Evolutionary conservation across 2,329 filamentous ascomycete genomes (phyloP).

Genomic region (Pseudocercospora macadamiae): DNA sequence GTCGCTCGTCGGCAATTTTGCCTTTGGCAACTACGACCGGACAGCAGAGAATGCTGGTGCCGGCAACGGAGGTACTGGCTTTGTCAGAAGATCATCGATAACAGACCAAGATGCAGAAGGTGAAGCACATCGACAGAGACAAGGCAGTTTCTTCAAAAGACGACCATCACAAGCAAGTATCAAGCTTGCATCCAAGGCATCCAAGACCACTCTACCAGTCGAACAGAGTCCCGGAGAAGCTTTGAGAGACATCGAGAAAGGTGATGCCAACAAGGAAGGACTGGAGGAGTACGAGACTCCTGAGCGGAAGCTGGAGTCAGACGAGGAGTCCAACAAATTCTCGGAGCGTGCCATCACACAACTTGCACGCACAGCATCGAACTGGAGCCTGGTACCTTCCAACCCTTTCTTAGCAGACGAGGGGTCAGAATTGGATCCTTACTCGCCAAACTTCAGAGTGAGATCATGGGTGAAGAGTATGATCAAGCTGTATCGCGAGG

Average conservation of each 20-base stretch:
- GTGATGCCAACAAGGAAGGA: constrained; percentile 29
- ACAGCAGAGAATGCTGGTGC: constrained; percentile 42
- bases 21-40: constrained; percentile 46
- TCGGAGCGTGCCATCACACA: constrained; percentile 47
- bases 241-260: constrained; percentile 17
- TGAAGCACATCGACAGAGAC: constrained; percentile 17
- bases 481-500: constrained; percentile 49
- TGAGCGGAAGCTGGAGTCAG: constrained; percentile 26
- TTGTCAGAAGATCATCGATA: constrained; percentile 26
- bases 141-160: constrained; percentile 19
- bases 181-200: constrained; percentile 1
- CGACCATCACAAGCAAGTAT: constrained; percentile 18
- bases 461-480: constrained; percentile 55
- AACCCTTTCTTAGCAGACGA: constrained; percentile 46
- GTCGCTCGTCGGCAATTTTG: constrained; percentile 49
- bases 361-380: constrained; percentile 48
- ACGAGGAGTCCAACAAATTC: constrained; percentile 23
- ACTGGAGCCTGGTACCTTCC: constrained; percentile 41
- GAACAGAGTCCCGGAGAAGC: constrained; percentile 12
- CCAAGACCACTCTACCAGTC: not conserved
- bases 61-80: constrained; percentile 38
- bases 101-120: constrained; percentile 28
- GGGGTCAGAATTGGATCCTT: constrained; percentile 50
- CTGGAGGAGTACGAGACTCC: constrained; percentile 30
- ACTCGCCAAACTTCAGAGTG: constrained; percentile 51